Evolutionary conservation across 2,329 filamentous ascomycete species (phyloP).

Genomic region (Rhinocladiella mackenziei): DNA sequence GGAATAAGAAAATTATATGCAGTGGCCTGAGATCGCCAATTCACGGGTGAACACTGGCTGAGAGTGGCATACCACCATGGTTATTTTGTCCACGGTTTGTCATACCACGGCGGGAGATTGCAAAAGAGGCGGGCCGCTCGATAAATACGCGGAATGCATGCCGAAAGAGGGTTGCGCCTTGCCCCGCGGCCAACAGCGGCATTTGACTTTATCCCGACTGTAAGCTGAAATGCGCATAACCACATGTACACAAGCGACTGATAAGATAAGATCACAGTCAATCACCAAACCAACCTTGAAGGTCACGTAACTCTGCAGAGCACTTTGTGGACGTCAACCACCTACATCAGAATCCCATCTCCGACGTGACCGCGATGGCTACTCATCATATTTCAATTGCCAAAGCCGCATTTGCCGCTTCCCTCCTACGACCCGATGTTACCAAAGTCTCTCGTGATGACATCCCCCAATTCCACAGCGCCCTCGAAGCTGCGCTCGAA

Average conservation of each 20-base stretch:
- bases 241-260: constrained; percentile 35
- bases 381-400: constrained; percentile 59
- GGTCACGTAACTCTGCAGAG: constrained; percentile 33
- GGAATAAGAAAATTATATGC: not conserved
- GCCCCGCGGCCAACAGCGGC: too few relatives aligned
- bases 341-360: not conserved
- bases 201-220: too few relatives aligned
- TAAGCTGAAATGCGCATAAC: too few relatives aligned
- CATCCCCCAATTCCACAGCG: constrained; percentile 64
- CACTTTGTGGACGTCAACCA: constrained; percentile 35
- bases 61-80: not conserved
- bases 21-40: constrained; percentile 6
- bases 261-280: constrained; percentile 34
- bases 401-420: constrained; percentile 71
- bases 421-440: constrained; percentile 71
- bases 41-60: not conserved
- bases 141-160: not conserved
- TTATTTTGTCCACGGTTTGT: not conserved
- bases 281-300: too few relatives aligned
- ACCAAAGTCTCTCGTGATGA: constrained; percentile 63
- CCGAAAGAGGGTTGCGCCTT: too few relatives aligned
- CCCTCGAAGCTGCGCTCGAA: constrained; percentile 61
- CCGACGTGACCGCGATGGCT: constrained; percentile 16
- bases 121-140: not conserved
- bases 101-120: constrained; percentile 2